phyloP scores from a whole-genome alignment of 2,329 filamentous ascomycete species.

The Botryotinia globosa region DNA sequence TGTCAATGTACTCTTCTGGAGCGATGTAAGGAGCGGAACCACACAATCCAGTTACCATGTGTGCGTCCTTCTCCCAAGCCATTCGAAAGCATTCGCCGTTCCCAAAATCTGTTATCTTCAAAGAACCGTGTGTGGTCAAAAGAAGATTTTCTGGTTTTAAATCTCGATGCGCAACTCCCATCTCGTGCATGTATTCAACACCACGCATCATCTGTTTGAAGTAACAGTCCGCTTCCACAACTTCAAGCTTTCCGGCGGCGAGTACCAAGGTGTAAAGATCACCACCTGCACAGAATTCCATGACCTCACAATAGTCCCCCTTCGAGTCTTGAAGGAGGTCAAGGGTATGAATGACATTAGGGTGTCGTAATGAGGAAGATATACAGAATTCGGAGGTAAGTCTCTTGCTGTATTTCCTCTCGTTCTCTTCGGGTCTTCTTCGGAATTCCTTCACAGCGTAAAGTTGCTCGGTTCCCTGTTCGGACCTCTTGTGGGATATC shows the following conservation, averaged over 20 bases:
- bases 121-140: slow-evolving; percentile 82
- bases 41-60: slow-evolving; percentile 96
- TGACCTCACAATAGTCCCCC: slow-evolving; percentile 97
- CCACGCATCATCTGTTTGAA: slow-evolving; percentile 99
- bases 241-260: slow-evolving; percentile 85
- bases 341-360: slow-evolving; percentile 96
- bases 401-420: slow-evolving; percentile 97
- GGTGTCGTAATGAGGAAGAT: slow-evolving; percentile 91
- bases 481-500: slow-evolving; percentile 93
- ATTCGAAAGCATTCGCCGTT: slow-evolving; percentile 99
- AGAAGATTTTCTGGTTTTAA: slow-evolving; percentile 96
- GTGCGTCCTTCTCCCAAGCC: slow-evolving; percentile 98
- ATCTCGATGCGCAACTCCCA: slow-evolving; percentile 96
- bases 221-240: slow-evolving; percentile 91
- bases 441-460: slow-evolving; percentile 99
- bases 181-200: slow-evolving; percentile 98
- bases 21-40: slow-evolving; percentile 97
- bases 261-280: slow-evolving; percentile 93
- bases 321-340: slow-evolving; percentile 94
- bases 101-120: slow-evolving; percentile 98
- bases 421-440: slow-evolving; percentile 86
- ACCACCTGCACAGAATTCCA: slow-evolving; percentile 97
- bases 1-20: slow-evolving; percentile 92
- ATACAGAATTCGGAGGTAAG: slow-evolving; percentile 98
- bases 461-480: slow-evolving; percentile 80